These are phyloP conservation scores for Rhododendron griersonianum DNA, from an alignment of 148 eudicot species.

Conservation along the genomic window DNA sequence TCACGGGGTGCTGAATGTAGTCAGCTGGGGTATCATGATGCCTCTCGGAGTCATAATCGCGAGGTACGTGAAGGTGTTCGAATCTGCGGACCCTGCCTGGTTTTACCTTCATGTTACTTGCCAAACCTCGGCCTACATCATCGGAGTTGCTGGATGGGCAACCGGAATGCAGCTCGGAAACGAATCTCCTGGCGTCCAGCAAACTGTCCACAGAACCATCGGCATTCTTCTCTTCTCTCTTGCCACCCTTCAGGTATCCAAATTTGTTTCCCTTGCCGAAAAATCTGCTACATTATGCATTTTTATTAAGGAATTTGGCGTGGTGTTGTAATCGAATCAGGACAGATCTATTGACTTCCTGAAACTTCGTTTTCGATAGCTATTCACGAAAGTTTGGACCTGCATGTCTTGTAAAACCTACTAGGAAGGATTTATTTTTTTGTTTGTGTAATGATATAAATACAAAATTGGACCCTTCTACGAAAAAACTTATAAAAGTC, in stretches of 20 bases:
- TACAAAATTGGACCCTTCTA: no score
- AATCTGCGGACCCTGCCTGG: slow-evolving; percentile 70
- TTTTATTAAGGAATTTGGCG: neutral
- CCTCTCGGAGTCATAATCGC: slow-evolving; percentile 62
- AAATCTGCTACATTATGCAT: neutral
- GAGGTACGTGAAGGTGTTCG: slow-evolving; percentile 51
- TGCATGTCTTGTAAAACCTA: no score
- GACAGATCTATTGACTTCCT: neutral
- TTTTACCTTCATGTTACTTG: slow-evolving; percentile 71
- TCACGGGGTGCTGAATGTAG: slow-evolving; percentile 63
- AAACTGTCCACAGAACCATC: slow-evolving; percentile 46
- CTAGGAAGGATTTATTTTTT: no score
- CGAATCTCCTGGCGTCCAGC: slow-evolving; percentile 31
- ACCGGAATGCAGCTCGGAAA: slow-evolving; percentile 60
- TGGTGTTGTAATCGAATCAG: neutral
- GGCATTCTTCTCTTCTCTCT: slow-evolving; percentile 61
- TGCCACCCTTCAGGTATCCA: slow-evolving; percentile 67
- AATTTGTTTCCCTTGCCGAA: neutral
- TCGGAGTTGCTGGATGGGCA: slow-evolving; percentile 72
- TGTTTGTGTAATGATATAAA: no score
- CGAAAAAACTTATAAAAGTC: no score
- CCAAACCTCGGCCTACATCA: slow-evolving; percentile 56
- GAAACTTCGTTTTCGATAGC: neutral
- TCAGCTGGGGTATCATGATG: slow-evolving; percentile 78
- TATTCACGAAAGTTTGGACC: neutral